These are phyloP conservation scores for Edaphochlamys debaryana DNA, from an alignment of 139 green algal species.

Conservation along the genomic window DNA sequence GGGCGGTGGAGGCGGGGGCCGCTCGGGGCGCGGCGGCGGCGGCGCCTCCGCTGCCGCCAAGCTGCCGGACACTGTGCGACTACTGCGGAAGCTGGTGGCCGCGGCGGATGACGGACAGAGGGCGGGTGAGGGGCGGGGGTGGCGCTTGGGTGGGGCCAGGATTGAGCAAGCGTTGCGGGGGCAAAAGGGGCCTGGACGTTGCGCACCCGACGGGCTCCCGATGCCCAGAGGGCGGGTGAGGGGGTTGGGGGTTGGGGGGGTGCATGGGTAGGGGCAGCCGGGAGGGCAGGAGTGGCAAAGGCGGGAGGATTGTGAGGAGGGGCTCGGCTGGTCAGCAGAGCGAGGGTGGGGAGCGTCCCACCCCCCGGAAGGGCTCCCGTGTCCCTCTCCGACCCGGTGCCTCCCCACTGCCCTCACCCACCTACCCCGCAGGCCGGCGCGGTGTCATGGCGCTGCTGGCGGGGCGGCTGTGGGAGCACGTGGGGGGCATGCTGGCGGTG, in stretches of 20 bases:
- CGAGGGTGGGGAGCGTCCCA: no score
- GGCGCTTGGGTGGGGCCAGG: neutral
- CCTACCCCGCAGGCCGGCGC: constrained; percentile 26
- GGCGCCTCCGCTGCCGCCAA: neutral
- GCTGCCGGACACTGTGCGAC: neutral
- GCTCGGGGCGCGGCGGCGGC: neutral
- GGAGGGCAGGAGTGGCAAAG: neutral
- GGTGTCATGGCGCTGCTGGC: constrained; percentile 7
- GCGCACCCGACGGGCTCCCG: no score
- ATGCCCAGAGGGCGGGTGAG: no score
- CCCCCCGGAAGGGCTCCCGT: no score
- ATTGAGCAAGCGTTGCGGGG: neutral
- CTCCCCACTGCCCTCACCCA: no score
- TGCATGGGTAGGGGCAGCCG: neutral
- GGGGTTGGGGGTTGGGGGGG: no score
- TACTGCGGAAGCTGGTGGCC: constrained; percentile 14
- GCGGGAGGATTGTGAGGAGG: no score
- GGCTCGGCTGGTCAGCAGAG: no score
- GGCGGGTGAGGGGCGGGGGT: no score
- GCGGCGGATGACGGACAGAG: constrained; percentile 24
- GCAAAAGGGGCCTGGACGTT: no score
- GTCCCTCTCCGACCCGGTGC: no score
- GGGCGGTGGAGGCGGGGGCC: neutral
- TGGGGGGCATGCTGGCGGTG: constrained; percentile 7
- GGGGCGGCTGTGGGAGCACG: constrained; percentile 28